A percentile compares a stretch with the other conserved stretches of the same genome.
phyloP scores from a whole-genome alignment of 192 early-diverging fungal species.

The Pecoramyces ruminantium region DNA sequence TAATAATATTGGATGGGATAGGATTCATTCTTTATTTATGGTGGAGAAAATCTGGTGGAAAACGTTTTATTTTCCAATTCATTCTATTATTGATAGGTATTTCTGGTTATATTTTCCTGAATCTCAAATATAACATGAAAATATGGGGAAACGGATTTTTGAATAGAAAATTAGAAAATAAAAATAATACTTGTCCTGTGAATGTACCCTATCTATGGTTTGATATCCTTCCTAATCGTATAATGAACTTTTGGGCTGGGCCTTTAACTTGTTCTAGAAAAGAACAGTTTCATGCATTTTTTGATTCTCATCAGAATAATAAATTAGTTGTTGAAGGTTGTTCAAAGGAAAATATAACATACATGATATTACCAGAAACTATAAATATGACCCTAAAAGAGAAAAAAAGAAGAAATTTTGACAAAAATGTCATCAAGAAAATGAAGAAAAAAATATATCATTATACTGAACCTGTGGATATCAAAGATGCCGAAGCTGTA shows the following conservation, averaged over 20 bases:
- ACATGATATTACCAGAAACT: background rate
- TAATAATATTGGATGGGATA: background rate
- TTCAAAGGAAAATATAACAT: background rate
- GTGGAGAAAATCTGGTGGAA: background rate
- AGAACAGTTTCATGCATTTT: background rate
- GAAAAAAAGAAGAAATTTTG: background rate
- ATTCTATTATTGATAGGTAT: background rate
- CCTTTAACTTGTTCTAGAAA: background rate
- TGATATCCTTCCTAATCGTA: conserved; percentile 25
- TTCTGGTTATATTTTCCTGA: background rate
- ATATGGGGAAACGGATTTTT: background rate
- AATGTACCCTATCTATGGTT: background rate
- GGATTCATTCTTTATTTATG: background rate
- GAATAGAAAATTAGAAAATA: background rate
- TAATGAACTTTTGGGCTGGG: conserved; percentile 45
- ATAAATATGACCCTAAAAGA: background rate
- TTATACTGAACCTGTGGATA: background rate
- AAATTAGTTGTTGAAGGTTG: background rate
- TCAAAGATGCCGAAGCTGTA: background rate
- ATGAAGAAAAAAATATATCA: background rate
- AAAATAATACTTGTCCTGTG: background rate
- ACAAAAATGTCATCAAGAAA: background rate
- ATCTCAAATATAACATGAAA: background rate
- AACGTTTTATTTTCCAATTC: background rate
- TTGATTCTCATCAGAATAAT: background rate